Evolutionary conservation across 2,329 filamentous ascomycete species (phyloP).

Genomic region (Sclerotinia nivalis): DNA sequence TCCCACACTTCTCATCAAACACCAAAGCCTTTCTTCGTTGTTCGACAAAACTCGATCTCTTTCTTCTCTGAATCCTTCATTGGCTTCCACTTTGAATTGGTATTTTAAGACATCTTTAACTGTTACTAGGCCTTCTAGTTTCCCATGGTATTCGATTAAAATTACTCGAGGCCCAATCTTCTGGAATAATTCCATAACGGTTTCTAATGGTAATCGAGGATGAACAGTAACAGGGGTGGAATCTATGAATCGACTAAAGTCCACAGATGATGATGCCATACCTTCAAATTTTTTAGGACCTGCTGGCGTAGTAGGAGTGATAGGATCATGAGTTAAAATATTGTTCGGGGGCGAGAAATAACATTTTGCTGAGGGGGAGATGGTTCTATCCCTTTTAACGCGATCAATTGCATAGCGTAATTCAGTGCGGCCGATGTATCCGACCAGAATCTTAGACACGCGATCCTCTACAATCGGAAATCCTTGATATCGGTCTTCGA

Average conservation of each 20-base stretch:
- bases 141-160: conserved; percentile 85
- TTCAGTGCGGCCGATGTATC: conserved; percentile 92
- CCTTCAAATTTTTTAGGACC: conserved; percentile 56
- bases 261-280: conserved; percentile 61
- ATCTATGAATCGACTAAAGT: conserved; percentile 87
- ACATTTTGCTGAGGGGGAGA: conserved; percentile 71
- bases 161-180: conserved; percentile 96
- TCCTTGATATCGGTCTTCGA: conserved; percentile 81
- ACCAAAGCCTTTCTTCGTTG: conserved; percentile 67
- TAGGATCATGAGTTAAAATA: conserved; percentile 43
- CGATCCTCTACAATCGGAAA: conserved; percentile 86
- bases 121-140: conserved; percentile 81
- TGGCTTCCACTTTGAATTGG: conserved; percentile 92
- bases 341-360: conserved; percentile 58
- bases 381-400: conserved; percentile 65
- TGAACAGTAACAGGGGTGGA: conserved; percentile 87
- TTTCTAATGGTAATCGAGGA: conserved; percentile 87
- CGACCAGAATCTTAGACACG: conserved; percentile 70
- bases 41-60: conserved; percentile 50
- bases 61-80: conserved; percentile 66
- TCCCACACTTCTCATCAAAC: conserved; percentile 52
- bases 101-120: conserved; percentile 97
- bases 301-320: conserved; percentile 32
- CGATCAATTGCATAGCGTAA: conserved; percentile 87
- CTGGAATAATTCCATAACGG: conserved; percentile 97